Base-by-base conservation (phyloP, 2,329 filamentous ascomycete species). In the Fusarium sp. region DNA sequence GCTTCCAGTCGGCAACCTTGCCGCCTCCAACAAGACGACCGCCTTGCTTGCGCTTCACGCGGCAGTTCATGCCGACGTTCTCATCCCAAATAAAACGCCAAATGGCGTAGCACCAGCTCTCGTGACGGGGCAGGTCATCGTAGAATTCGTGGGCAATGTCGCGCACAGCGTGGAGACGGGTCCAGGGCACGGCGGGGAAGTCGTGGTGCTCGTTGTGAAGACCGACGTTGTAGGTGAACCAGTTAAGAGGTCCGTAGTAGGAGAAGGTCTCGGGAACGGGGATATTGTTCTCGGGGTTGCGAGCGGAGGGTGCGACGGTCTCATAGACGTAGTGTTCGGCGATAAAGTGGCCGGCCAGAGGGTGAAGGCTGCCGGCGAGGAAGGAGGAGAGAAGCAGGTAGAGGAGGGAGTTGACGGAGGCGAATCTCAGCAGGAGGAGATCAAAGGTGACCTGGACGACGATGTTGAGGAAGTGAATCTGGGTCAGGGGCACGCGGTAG, bases 171-270 rank as follows among this genome's bases (percentile, higher is more conserved):
- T 88, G 90, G 35, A 99, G 83, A 29, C 90, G 84, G 9, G 93
- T 97, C 95, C 95, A 99, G 0, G 95, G 94, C 42, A 99, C 86
- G 43, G 95, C 95, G 10, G 95, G 95, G 79, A 99, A 99, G 77
- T 99, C 95, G 76, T 99, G 95, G 78, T 99, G 95, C 81, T 99
- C 95, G 75, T 99, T 99, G 81, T 99, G 95, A 71, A 97, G 80
- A 49, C 95, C 95, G 41, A 99, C 95, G 70, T 99, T 99, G 82
- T 98, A 99, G 1, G 93, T 97, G 45, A 99, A 78, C 70, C 93
- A 78, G 79, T 99, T 99, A 65, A 98, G 84, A 1, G 90, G 86
- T 0, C 95, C 95, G 74, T 99, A 99, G 84, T 99, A 99, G 43
- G 90, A 94, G 79, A 92, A 99, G 1, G 95, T 99, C 82, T 99